A percentile compares a stretch with the other conserved stretches of the same genome.
phyloP scores from a whole-genome alignment of 1,139 yeast genomes.

The Oligophagozyma castellii region DNA sequence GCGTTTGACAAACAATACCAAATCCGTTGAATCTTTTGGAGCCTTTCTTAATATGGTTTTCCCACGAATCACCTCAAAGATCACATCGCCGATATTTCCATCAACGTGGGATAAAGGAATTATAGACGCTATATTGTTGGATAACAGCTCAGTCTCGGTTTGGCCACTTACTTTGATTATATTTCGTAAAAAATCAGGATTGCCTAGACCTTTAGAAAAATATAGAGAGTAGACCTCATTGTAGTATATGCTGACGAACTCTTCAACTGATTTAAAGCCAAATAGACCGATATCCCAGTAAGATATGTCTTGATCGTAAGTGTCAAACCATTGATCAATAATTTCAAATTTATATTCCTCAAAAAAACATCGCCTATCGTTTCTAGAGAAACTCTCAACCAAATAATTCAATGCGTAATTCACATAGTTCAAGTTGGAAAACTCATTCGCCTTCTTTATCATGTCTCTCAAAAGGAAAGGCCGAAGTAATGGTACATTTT shows the following conservation, averaged over 20 bases:
- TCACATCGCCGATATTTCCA: slow-evolving; percentile 30
- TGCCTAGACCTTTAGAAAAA: slow-evolving; percentile 14
- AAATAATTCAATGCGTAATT: slow-evolving; percentile 5
- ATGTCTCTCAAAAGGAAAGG: slow-evolving; percentile 9
- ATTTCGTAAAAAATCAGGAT: slow-evolving; percentile 3
- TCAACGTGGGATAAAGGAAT: slow-evolving; percentile 35
- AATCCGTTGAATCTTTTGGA: background rate
- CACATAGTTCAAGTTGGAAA: slow-evolving; percentile 27
- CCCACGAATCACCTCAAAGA: slow-evolving; percentile 21
- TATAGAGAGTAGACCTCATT: slow-evolving; percentile 11
- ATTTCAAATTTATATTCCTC: slow-evolving; percentile 14
- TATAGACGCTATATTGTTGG: slow-evolving; percentile 26
- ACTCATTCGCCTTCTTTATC: slow-evolving; percentile 18
- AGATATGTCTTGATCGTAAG: slow-evolving; percentile 13
- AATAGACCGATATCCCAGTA: slow-evolving; percentile 7
- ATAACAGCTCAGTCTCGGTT: slow-evolving; percentile 18
- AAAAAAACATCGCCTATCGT: slow-evolving; percentile 8
- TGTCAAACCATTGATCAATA: slow-evolving; percentile 10
- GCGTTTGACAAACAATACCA: slow-evolving; percentile 22
- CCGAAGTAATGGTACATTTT: too few species aligned
- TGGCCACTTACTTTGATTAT: slow-evolving; percentile 3
- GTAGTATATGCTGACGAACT: slow-evolving; percentile 10
- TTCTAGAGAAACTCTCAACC: slow-evolving; percentile 5
- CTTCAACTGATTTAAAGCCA: slow-evolving; percentile 9
- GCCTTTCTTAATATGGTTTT: background rate